phyloP scores from a whole-genome alignment of 148 eudicot species.

The Vaccinium vitisidaea region DNA sequence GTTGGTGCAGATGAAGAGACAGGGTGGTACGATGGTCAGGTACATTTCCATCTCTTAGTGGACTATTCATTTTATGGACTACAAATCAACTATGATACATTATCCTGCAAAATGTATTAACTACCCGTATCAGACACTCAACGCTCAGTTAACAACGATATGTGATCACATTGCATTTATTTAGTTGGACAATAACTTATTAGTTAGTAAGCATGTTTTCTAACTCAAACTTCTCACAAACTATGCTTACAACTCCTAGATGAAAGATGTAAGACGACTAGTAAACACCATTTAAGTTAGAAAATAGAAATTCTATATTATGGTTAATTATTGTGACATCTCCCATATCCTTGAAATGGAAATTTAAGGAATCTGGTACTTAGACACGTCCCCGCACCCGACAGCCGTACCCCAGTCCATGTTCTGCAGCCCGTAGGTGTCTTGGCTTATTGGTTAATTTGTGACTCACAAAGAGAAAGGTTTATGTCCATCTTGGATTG shows the following conservation, averaged over 20 bases:
- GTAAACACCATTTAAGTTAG: background rate
- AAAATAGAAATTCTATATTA: background rate
- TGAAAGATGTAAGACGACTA: background rate
- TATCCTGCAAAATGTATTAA: background rate
- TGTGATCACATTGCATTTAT: background rate
- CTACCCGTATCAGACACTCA: background rate
- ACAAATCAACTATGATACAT: background rate
- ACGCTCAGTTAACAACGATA: background rate
- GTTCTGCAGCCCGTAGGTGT: background rate
- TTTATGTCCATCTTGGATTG: background rate
- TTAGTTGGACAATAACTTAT: background rate
- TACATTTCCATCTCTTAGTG: constrained; percentile 24
- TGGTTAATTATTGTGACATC: background rate
- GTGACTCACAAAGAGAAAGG: background rate
- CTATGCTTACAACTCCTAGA: background rate
- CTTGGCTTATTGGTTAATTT: background rate
- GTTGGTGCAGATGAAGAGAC: constrained; percentile 85
- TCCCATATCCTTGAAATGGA: background rate
- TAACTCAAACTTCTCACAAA: background rate
- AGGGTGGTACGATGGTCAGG: constrained; percentile 99
- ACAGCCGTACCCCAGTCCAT: background rate
- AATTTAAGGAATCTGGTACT: background rate
- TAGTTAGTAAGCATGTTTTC: background rate
- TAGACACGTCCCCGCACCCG: background rate
- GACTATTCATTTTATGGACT: background rate